Evolutionary conservation across 768 basidiomycete genomes (phyloP), one percentile per base, ranked within the genome.

Genomic region (Calvatia gigantea): DNA sequence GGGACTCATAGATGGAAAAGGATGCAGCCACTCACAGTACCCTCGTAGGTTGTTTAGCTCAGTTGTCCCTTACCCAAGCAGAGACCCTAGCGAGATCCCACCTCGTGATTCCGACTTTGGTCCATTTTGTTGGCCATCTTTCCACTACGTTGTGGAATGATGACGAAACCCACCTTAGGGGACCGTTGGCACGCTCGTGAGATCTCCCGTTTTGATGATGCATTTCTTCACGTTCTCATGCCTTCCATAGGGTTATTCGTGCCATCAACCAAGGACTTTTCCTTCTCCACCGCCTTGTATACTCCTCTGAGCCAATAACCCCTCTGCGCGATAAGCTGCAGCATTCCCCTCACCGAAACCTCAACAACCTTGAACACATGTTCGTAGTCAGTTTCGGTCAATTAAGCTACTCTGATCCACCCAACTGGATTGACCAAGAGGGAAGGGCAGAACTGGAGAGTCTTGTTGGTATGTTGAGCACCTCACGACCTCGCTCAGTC

Each of bases 301-400:
- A 83, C 57, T 70, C 72, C 29, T 65, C 72, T 23, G 75, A 78
- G 6, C 68, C 81, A 11, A 67, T 70, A 9, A 65, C 81, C 44
- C 78, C 82, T 64, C 69, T 91, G 50, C 79, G 82, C 37, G 74
- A 76, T 33, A 82, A 82, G 64, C 75, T 92, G 28, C 79, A 80
- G 54, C 72, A 76, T 38, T 80, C 83, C 14, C 72, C 79, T 11
- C 70, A 71, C 44, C 78, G 82, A 29, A 72, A 75, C 27, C 86
- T 86, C 64, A 83, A 80, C 60, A 84, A 84, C 29, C 68, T 89
- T 25, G 74, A 74, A 11, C 84, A 93, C 60, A 76, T 84, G 65
- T 91, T 91, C 64, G 81, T 85, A 27, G 83, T 91, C n/a, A 81
- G 84, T 0, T 80, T 94, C 52, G 87, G 91, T 35, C 78, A 90